Conservation (phyloP, 2,329 filamentous ascomycete genomes). For the Colletotrichum liaoningense region DNA sequence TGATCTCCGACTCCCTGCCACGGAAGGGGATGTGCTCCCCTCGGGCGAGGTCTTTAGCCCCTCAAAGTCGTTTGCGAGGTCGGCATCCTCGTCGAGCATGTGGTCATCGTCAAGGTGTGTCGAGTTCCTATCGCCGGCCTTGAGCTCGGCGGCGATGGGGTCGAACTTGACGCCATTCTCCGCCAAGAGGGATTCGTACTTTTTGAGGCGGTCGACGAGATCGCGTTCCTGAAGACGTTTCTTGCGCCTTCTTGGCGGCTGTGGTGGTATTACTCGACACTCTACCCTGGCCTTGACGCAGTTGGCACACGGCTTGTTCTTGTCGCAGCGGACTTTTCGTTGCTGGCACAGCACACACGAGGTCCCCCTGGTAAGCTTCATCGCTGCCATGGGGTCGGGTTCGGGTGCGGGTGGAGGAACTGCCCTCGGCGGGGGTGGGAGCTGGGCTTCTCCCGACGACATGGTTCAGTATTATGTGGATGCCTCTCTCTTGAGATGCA, state of each 20-base stretch:
- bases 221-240: constrained; percentile 77
- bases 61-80: constrained; percentile 67
- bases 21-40: constrained; percentile 50
- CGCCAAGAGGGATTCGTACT: constrained; percentile 74
- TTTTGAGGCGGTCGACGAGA: constrained; percentile 74
- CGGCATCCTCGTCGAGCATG: constrained; percentile 62
- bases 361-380: constrained; percentile 69
- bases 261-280: constrained; percentile 68
- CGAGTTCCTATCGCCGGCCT: constrained; percentile 41
- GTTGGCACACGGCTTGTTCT: constrained; percentile 77
- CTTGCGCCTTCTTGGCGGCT: constrained; percentile 68
- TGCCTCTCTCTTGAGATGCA: background rate
- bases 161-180: constrained; percentile 78
- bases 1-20: constrained; percentile 38
- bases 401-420: constrained; percentile 39
- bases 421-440: constrained; percentile 36
- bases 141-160: constrained; percentile 67
- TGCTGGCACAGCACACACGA: constrained; percentile 81
- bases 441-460: constrained; percentile 37
- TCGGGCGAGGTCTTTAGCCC: constrained; percentile 65
- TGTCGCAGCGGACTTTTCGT: constrained; percentile 80
- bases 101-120: constrained; percentile 21
- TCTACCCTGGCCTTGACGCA: constrained; percentile 72
- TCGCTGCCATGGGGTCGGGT: constrained; percentile 52
- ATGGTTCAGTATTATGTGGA: constrained; percentile 34